Conservation (phyloP, 2,329 filamentous ascomycete genomes). For the Thyridium curvatum region DNA sequence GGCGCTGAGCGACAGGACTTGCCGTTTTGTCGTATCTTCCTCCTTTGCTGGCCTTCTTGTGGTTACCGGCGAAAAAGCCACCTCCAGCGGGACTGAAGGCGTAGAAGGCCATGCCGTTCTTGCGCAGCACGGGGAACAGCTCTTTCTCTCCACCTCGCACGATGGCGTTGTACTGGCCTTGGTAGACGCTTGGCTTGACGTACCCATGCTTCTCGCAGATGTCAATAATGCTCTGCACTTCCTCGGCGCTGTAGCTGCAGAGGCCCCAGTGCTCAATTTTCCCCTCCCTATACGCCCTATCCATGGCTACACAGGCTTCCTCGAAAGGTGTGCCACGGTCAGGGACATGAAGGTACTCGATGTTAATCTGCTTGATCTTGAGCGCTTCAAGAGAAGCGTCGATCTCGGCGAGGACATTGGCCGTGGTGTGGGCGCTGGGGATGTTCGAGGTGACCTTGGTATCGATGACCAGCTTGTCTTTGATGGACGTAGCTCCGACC, state of each 20-base stretch:
- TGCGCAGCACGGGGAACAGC: constrained; percentile 27
- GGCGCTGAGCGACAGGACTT: constrained; percentile 14
- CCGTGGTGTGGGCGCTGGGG: constrained; percentile 19
- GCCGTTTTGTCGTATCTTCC: too few relatives aligned
- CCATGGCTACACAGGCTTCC: constrained; percentile 27
- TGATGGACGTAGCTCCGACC: constrained; percentile 18
- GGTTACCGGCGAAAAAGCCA: constrained; percentile 17
- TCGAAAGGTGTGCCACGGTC: constrained; percentile 31
- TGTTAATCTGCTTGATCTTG: constrained; percentile 16
- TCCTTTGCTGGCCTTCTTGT: too few relatives aligned
- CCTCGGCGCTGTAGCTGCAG: constrained; percentile 28
- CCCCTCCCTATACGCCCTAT: constrained; percentile 26
- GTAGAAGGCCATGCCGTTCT: constrained; percentile 26
- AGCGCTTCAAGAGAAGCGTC: constrained; percentile 22
- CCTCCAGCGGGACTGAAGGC: constrained; percentile 27
- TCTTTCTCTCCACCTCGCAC: constrained; percentile 24
- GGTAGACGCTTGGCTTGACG: constrained; percentile 28
- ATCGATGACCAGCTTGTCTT: constrained; percentile 23
- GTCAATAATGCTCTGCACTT: constrained; percentile 26
- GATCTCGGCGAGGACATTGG: constrained; percentile 20
- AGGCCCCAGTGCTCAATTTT: constrained; percentile 31
- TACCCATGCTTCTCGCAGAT: constrained; percentile 25
- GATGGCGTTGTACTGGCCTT: constrained; percentile 32
- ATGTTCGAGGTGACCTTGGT: constrained; percentile 22
- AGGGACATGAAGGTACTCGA: constrained; percentile 34